Base-by-base conservation (phyloP, 106 monocot species). In the Acanthochlamys bracteata region DNA sequence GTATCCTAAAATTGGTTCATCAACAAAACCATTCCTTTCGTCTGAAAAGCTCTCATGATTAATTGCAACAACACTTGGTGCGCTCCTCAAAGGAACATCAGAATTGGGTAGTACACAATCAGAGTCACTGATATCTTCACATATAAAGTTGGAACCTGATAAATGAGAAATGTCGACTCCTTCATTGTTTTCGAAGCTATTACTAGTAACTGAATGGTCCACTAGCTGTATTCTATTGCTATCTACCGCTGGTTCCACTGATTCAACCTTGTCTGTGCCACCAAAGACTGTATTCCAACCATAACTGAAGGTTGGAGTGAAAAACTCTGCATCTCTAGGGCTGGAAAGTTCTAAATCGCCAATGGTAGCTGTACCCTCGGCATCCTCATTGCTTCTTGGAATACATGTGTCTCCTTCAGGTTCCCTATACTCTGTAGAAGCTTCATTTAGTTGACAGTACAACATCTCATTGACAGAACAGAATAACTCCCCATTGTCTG, bases 361-460 rank as follows among this genome's bases (percentile, higher is more conserved):
- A 19, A 26, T 42, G 25, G 49, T 67, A 45, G 9, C 41, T 24
- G 47, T 70, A 61, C 56, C 69, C 53, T 13, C 56, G 57, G 21
- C 20, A n/a, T 63, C 69, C 39, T 74, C 12, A 52, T 15, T 25
- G 45, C 17, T 57, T 64, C 61, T 51, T 55, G 73, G 12, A 59
- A 26, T 9, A 39, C 10, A 58, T 9, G 20, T 23, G 13, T 24
- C 25, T 20, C 66, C 51, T 27, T 73, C 64, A 49, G 43, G 20
- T 49, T 78, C 74, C 10, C 61, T 42, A 46, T 66, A 56, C 20
- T 75, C 63, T 17, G 13, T 25, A 63, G 69, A 65, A 55, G 13
- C 39, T 59, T 75, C 69, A 72, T 62, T 61, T 53, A 66, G 20
- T 63, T 13, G 26, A 61, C 56, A 65, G 41, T 21, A 2, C 17